A percentile compares a stretch with the other conserved stretches of the same genome.
Evolutionary conservation across 805 yeast species (phyloP).

Genomic region (Hermanozyma aechmeae): DNA sequence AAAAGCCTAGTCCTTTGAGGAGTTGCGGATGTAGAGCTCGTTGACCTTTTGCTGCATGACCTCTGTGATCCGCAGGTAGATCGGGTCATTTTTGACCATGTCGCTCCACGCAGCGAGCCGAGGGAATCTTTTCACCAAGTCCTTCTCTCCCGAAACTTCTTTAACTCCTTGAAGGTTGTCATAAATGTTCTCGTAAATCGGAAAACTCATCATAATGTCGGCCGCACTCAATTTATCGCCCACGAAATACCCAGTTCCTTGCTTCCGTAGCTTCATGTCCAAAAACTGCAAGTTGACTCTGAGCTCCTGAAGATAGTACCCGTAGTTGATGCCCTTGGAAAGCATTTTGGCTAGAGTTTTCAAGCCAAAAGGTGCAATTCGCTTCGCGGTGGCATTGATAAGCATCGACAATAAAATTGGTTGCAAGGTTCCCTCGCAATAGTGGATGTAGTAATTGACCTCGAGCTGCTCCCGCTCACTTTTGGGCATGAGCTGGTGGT

Average conservation of each 20-base stretch:
- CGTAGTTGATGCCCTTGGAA: conserved; percentile 36
- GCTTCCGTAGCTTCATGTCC: conserved; percentile 25
- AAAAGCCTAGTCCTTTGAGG: too few relatives aligned
- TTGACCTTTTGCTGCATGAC: background rate
- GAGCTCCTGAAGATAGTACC: conserved; percentile 42
- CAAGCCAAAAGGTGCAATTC: conserved; percentile 38
- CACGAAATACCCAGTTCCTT: conserved; percentile 34
- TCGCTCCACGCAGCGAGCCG: background rate
- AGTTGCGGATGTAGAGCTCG: background rate
- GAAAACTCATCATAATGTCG: conserved; percentile 46
- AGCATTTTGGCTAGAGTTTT: conserved; percentile 35
- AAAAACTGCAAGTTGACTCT: conserved; percentile 28
- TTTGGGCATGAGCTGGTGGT: conserved; percentile 26
- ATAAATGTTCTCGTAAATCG: conserved; percentile 17
- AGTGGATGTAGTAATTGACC: conserved; percentile 45
- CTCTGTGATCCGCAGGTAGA: background rate
- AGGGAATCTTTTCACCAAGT: background rate
- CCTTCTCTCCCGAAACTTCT: background rate
- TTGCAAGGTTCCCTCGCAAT: conserved; percentile 56
- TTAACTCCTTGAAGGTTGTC: conserved; percentile 1
- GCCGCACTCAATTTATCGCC: conserved; percentile 45
- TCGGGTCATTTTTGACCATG: background rate
- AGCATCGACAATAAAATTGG: conserved; percentile 32
- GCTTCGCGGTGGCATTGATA: conserved; percentile 31
- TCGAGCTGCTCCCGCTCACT: conserved; percentile 30